Conservation (phyloP, 2,329 filamentous ascomycete species). For the Macroventuria anomochaeta region DNA sequence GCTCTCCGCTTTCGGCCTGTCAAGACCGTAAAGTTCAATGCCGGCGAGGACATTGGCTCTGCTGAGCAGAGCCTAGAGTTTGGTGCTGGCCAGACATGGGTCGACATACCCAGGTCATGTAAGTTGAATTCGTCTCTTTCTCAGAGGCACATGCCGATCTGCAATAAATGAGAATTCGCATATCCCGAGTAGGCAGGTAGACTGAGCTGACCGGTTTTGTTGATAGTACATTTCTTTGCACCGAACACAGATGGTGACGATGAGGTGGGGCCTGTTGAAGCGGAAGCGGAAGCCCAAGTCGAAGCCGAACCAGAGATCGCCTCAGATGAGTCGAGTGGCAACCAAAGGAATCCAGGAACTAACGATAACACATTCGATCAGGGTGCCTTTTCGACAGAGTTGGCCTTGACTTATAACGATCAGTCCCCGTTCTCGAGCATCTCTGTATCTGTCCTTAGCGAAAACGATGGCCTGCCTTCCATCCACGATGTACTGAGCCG, state of each 20-base stretch:
- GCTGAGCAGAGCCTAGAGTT: constrained; percentile 40
- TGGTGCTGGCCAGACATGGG: constrained; percentile 34
- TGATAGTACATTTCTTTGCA: constrained; percentile 36
- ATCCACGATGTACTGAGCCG: constrained; percentile 27
- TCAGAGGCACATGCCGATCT: neutral
- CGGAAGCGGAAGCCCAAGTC: constrained; percentile 13
- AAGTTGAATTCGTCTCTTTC: constrained; percentile 5
- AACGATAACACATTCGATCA: constrained; percentile 3
- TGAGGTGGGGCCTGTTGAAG: constrained; percentile 18
- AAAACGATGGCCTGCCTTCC: constrained; percentile 21
- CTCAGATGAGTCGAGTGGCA: constrained; percentile 19
- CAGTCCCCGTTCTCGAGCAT: constrained; percentile 15
- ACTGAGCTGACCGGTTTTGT: constrained; percentile 6
- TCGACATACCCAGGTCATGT: constrained; percentile 36
- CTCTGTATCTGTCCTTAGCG: constrained; percentile 17
- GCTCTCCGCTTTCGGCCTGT: constrained; percentile 41
- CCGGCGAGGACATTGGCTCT: constrained; percentile 39
- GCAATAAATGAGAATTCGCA: neutral
- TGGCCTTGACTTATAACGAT: constrained; percentile 18
- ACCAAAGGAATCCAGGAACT: neutral
- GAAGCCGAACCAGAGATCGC: constrained; percentile 17
- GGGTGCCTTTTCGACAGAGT: constrained; percentile 1
- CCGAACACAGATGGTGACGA: constrained; percentile 38
- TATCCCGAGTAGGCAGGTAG: neutral
- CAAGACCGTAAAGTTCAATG: constrained; percentile 42